phyloP scores from a whole-genome alignment of 768 basidiomycete species.

The Mycena floridula region DNA sequence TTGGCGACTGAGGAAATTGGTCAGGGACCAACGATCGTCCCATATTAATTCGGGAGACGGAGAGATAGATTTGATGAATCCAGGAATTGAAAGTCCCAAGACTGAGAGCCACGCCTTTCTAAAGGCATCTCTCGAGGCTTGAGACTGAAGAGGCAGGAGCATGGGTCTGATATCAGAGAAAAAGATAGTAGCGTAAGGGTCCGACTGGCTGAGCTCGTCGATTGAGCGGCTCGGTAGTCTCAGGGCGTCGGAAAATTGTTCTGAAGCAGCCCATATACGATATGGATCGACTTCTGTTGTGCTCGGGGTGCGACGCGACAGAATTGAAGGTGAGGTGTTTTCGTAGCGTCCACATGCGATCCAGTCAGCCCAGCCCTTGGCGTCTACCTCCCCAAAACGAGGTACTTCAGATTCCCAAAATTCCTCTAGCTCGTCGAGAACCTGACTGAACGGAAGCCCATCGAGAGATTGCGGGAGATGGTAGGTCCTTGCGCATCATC shows the following conservation, averaged over 20 bases:
- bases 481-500: constrained; percentile 41
- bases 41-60: constrained; percentile 25
- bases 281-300: constrained; percentile 52
- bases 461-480: constrained; percentile 42
- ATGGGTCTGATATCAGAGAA: constrained; percentile 66
- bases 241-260: constrained; percentile 34
- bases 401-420: constrained; percentile 82
- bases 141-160: constrained; percentile 41
- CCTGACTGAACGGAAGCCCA: constrained; percentile 35
- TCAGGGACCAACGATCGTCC: constrained; percentile 67
- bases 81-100: constrained; percentile 68
- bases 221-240: constrained; percentile 53
- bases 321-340: constrained; percentile 6
- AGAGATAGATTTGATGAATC: constrained; percentile 41
- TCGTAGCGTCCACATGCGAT: constrained; percentile 36
- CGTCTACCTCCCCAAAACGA: constrained; percentile 64
- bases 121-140: constrained; percentile 46
- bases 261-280: constrained; percentile 56
- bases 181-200: constrained; percentile 70
- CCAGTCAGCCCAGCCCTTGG: constrained; percentile 70
- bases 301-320: constrained; percentile 5
- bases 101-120: constrained; percentile 67
- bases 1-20: constrained; percentile 35
- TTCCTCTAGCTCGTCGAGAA: constrained; percentile 59
- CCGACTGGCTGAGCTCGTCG: constrained; percentile 41